Evolutionary conservation across 2,329 filamentous ascomycete species (phyloP).

Genomic region (Neodidymelliopsis sp.): DNA sequence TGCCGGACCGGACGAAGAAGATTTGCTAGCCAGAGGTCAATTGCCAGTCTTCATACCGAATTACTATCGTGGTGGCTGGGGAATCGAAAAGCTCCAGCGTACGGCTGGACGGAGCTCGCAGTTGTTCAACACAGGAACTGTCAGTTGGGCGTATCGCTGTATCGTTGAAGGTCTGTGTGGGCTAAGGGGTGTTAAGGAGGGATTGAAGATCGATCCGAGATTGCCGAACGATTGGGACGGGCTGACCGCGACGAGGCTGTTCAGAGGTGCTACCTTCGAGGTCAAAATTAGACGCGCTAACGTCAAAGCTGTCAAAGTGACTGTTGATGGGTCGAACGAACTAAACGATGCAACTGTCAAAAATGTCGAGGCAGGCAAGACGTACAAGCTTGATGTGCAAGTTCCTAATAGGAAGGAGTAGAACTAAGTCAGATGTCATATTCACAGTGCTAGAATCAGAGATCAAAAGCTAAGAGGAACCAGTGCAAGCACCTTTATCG

Average conservation of each 20-base stretch:
- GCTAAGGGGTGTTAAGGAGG: conserved; percentile 58
- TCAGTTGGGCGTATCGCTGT: conserved; percentile 64
- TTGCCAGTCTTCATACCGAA: conserved; percentile 66
- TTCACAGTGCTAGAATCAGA: no score
- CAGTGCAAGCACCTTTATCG: no score
- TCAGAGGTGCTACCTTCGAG: conserved; percentile 61
- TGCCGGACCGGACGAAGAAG: conserved; percentile 60
- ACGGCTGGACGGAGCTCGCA: conserved; percentile 65
- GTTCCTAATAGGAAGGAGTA: background rate
- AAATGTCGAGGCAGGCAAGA: conserved; percentile 53
- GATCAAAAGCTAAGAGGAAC: no score
- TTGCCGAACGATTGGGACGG: conserved; percentile 60
- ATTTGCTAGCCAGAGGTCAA: conserved; percentile 62
- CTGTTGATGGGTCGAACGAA: conserved; percentile 45
- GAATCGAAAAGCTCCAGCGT: conserved; percentile 29
- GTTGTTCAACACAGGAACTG: conserved; percentile 66
- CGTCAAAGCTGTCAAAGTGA: conserved; percentile 53
- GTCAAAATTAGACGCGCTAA: conserved; percentile 55
- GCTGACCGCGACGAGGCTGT: conserved; percentile 58
- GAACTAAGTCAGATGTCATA: no score
- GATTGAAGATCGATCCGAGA: conserved; percentile 59
- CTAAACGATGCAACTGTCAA: conserved; percentile 54
- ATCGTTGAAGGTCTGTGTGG: conserved; percentile 65
- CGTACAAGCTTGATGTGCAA: conserved; percentile 55
- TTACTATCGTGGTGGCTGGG: conserved; percentile 58